A percentile compares a stretch with the other conserved stretches of the same genome.
phyloP scores from a whole-genome alignment of 2,329 filamentous ascomycete genomes.

The Penicillium oxalicum region DNA sequence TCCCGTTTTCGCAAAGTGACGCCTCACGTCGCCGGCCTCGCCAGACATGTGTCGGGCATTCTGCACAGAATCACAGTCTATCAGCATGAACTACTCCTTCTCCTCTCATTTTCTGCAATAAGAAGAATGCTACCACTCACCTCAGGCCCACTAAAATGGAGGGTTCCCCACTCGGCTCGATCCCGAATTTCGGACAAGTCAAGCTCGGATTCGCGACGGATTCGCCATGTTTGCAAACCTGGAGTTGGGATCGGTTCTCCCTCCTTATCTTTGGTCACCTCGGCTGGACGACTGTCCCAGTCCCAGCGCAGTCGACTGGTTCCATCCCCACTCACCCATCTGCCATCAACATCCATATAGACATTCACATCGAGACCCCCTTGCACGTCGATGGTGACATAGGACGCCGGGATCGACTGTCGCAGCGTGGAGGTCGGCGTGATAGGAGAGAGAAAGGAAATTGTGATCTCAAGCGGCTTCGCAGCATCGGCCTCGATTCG shows the following conservation, averaged over 20 bases:
- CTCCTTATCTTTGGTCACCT: conserved; percentile 32
- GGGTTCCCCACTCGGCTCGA: conserved; percentile 74
- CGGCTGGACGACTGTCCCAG: conserved; percentile 44
- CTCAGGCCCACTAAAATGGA: conserved; percentile 68
- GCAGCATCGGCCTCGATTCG: conserved; percentile 44
- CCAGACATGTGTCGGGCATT: conserved; percentile 66
- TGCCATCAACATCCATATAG: conserved; percentile 64
- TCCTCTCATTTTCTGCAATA: too few species aligned
- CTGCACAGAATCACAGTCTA: conserved; percentile 17
- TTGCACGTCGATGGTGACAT: conserved; percentile 64
- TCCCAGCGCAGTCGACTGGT: conserved; percentile 66
- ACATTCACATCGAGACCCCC: conserved; percentile 58
- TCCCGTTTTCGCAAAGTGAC: conserved; percentile 63
- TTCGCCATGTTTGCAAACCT: conserved; percentile 39
- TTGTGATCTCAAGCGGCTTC: conserved; percentile 47
- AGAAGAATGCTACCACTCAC: conserved; percentile 24
- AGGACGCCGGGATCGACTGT: conserved; percentile 76
- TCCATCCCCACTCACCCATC: conserved; percentile 75
- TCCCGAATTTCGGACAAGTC: conserved; percentile 70
- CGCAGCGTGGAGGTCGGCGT: conserved; percentile 74
- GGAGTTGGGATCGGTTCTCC: conserved; percentile 19
- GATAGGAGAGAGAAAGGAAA: conserved; percentile 69
- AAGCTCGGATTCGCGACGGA: conserved; percentile 49
- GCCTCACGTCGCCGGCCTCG: conserved; percentile 59
- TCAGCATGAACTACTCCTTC: neutral